Evolutionary conservation across 2,329 filamentous ascomycete species (phyloP).

Genomic region (Neoascochyta sp.): DNA sequence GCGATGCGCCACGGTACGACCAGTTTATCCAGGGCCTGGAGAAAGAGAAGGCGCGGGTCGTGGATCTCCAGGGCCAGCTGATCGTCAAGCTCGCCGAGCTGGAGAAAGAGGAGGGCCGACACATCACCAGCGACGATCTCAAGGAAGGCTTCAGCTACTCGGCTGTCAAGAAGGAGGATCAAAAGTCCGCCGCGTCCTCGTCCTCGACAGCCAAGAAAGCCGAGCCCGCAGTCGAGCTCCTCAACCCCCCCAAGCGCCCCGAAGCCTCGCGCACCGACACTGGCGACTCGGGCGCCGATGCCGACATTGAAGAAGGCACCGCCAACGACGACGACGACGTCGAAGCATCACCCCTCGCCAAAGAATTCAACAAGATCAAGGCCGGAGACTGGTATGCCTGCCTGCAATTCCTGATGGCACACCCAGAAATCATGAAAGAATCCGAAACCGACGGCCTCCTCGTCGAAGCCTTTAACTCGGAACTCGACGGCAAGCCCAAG

Average conservation of each 20-base stretch:
- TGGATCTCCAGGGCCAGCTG: constrained; percentile 72
- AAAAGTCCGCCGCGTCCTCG: constrained; percentile 19
- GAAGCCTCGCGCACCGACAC: constrained; percentile 39
- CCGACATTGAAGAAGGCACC: constrained; percentile 56
- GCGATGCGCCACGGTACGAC: constrained; percentile 61
- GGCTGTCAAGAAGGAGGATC: constrained; percentile 54
- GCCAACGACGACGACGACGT: constrained; percentile 57
- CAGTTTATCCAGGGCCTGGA: constrained; percentile 76
- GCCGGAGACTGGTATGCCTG: constrained; percentile 68
- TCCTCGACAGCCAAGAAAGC: constrained; percentile 22
- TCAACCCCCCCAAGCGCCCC: constrained; percentile 61
- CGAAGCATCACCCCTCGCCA: constrained; percentile 72
- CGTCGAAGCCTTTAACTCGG: constrained; percentile 85
- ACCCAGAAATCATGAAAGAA: constrained; percentile 77
- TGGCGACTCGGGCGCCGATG: constrained; percentile 56
- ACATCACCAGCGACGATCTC: constrained; percentile 90
- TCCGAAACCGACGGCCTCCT: constrained; percentile 87
- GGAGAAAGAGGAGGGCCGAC: constrained; percentile 77
- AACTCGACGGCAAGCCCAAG: constrained; percentile 72
- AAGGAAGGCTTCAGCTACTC: constrained; percentile 90
- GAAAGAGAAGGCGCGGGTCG: constrained; percentile 72
- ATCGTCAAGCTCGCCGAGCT: constrained; percentile 70
- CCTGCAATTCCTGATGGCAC: constrained; percentile 70
- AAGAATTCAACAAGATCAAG: constrained; percentile 75
- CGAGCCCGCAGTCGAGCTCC: constrained; percentile 57